Evolutionary conservation across 768 basidiomycete species (phyloP).

Genomic region (Lactifluus rugatus): DNA sequence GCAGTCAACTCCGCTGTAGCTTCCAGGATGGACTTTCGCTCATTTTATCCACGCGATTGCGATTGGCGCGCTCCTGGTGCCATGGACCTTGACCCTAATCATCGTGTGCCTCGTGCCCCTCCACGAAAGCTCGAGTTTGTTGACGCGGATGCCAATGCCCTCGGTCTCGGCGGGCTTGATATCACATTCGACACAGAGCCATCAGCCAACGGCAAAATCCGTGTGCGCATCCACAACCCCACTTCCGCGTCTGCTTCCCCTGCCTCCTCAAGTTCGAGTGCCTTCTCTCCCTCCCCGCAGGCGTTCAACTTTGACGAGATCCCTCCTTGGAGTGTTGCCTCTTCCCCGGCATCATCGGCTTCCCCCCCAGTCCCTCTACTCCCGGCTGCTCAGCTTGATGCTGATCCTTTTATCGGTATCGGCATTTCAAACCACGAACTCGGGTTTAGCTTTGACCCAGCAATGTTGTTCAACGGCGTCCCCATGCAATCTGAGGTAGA

Average conservation of each 20-base stretch:
- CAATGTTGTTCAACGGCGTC: slow-evolving; percentile 31
- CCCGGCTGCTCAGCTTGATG: slow-evolving; percentile 27
- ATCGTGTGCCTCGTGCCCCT: slow-evolving; percentile 28
- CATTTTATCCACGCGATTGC: slow-evolving; percentile 26
- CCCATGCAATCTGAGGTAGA: slow-evolving; percentile 28
- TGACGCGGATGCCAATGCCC: slow-evolving; percentile 38
- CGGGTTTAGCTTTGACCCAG: slow-evolving; percentile 28
- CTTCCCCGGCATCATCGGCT: slow-evolving; percentile 15
- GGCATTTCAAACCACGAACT: slow-evolving; percentile 31
- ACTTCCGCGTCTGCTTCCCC: slow-evolving; percentile 31
- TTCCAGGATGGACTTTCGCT: slow-evolving; percentile 27
- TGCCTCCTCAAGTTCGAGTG: slow-evolving; percentile 31
- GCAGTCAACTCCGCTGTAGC: slow-evolving; percentile 23
- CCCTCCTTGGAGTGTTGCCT: slow-evolving; percentile 20
- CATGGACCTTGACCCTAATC: slow-evolving; percentile 42
- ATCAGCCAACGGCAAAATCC: slow-evolving; percentile 59
- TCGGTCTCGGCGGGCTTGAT: slow-evolving; percentile 48
- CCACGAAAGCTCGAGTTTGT: slow-evolving; percentile 47
- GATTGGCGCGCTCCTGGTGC: slow-evolving; percentile 25
- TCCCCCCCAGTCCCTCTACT: slow-evolving; percentile 27
- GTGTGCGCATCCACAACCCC: slow-evolving; percentile 58
- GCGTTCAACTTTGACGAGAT: slow-evolving; percentile 19
- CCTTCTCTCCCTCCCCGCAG: slow-evolving; percentile 26
- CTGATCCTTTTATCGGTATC: slow-evolving; percentile 53
- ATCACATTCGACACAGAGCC: slow-evolving; percentile 65